Base-by-base conservation (phyloP, 805 yeast genomes). In the Wickerhamomyces queroliae region DNA sequence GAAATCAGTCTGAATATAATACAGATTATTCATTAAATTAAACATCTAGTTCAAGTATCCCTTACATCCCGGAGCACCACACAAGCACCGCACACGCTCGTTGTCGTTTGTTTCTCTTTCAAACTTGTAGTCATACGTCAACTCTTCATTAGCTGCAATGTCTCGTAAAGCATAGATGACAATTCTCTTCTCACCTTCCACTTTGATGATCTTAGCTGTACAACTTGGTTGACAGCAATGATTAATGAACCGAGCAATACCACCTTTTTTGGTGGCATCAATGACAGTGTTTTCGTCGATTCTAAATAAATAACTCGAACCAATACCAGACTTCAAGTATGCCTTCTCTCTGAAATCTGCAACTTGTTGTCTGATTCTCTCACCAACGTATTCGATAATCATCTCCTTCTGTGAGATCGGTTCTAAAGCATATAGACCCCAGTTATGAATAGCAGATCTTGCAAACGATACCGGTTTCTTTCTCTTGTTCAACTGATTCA, bases 341-440 rank as follows among this genome's bases (percentile, higher is more conserved):
- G 83, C 72, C 57, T 80, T 80, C 55, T 93, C 99, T 37, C 99
- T 72, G 51, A 86, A 76, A 52, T 93, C 99, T 2, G 97, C 95
- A 30, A 90, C 91, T 41, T 87, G 96, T 54, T 88, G 96, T 40
- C 98, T 70, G 22, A 93, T 80, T 40, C 95, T 74, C 50, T 93
- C 98, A 22, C 99, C 99, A 5, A 93, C 97, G 53, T 93, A 93
- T 61, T 93, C 99, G 43, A 93, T 91, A 54, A 93, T 89, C 96
- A 93, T 91, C 61, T 93, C 99, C 49, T 80, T 84, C 1, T 93
- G 95, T n/a, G 88, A 85, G 55, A 93, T 93, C 2, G 95, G 95
- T 54, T 93, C 98, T 53, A 86, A 66, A 0, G 99, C 99, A 62
- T 89, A 93, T 29, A 93, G 65, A 0, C 99, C 99, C 99, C 99